phyloP scores from a whole-genome alignment of 139 green algal species.

The Monoraphidium neglectum region DNA sequence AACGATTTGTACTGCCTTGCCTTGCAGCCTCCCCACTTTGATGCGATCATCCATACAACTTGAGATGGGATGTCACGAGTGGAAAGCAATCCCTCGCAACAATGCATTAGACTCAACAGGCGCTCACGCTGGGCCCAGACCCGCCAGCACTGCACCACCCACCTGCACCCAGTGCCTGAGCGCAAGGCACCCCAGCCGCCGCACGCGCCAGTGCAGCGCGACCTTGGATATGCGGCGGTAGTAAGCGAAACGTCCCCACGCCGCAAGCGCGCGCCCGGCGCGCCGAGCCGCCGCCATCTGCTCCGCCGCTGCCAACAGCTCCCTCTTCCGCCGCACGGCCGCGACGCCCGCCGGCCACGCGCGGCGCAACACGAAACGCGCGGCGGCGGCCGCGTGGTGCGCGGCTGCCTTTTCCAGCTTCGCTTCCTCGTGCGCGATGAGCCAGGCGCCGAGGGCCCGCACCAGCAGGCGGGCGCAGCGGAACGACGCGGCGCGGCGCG shows the following conservation, averaged over 20 bases:
- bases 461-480: conserved; percentile 21
- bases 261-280: too few relatives aligned
- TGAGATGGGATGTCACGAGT: too few relatives aligned
- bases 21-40: too few relatives aligned
- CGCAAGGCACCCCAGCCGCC: conserved; percentile 23
- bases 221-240: conserved; percentile 28
- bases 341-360: conserved; percentile 21
- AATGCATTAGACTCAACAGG: too few relatives aligned
- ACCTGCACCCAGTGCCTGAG: conserved; percentile 20
- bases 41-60: too few relatives aligned
- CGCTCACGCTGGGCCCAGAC: too few relatives aligned
- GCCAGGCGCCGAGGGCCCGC: conserved; percentile 19
- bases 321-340: conserved; percentile 8
- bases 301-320: not conserved
- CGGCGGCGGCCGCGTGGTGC: not conserved
- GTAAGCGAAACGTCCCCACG: not conserved
- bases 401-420: not conserved
- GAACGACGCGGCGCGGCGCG: conserved; percentile 7
- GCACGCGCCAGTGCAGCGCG: conserved; percentile 29
- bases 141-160: not conserved
- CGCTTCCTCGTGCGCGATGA: not conserved
- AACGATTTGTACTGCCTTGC: too few relatives aligned
- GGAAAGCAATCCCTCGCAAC: too few relatives aligned
- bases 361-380: not conserved
- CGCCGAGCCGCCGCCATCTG: not conserved